Base-by-base conservation (phyloP, 768 basidiomycete genomes). In the Termitomyces sp. region DNA sequence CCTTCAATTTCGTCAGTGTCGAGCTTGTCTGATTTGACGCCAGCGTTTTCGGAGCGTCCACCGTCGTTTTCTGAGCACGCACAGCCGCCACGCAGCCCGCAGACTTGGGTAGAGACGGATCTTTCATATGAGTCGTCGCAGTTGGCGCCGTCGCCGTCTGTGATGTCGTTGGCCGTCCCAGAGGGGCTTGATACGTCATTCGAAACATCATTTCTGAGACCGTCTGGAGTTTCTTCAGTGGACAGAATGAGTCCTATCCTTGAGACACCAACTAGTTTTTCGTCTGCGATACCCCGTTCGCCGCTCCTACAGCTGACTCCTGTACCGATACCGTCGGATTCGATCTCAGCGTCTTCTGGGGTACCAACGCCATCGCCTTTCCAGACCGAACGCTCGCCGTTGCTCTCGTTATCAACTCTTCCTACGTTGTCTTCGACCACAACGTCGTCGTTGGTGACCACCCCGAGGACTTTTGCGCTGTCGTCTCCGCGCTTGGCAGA, bases 101-200 rank as follows among this genome's bases (percentile, higher is more conserved):
- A 68, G 21, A 60, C 50, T 64, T 92, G 88, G 86, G 83, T 80
- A 2, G 68, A 84, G 63, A 86, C 85, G 0, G 84, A 89, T 53
- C 66, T 76, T 10, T 87, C 90, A 0, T 92, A 87, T 59, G 90
- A 92, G 21, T 91, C 91, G 0, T 88, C 89, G 1, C 72, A 88
- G n/a, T 73, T 93, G 23, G 75, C 73, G 5, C 85, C 90, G 0
- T 90, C 91, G 2, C 88, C 87, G 17, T 86, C 87, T 21, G 73
- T 82, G 4, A 69, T 69, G 23, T 81, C 80, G 4, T 56, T 81
- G 21, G 77, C 75, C 25, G 67, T 90, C 43, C 82, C 80, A 1
- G 89, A 92, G 43, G 80, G 77, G 4, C 71, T 64, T 9, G 90
- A 92, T 60, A 72, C 65, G 0, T 90, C 89, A 0, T 86, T 84